phyloP scores from a whole-genome alignment of 2,329 filamentous ascomycete species.

The Teratosphaeria gauchensis region DNA sequence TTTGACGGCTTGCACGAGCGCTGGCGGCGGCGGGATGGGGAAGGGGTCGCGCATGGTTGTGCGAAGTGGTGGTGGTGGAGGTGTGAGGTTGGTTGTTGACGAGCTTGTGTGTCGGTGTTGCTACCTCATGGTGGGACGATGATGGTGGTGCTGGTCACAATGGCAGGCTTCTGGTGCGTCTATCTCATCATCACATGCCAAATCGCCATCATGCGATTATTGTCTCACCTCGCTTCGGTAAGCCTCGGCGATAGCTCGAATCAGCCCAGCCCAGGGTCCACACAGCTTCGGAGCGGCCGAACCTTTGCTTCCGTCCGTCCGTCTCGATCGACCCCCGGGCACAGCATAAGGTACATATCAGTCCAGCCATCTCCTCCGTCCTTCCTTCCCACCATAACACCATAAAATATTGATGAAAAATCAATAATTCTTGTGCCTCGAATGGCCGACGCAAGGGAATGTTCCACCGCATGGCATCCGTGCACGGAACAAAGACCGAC shows the following conservation, averaged over 20 bases:
- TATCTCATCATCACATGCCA: not conserved
- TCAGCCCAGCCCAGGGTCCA: not conserved
- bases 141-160: not conserved
- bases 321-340: too few relatives aligned
- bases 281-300: too few relatives aligned
- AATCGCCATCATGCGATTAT: not conserved
- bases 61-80: not conserved
- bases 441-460: not conserved
- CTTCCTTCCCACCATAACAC: too few relatives aligned
- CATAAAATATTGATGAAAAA: not conserved
- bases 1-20: conserved; percentile 46
- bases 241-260: not conserved
- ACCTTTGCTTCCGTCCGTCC: too few relatives aligned
- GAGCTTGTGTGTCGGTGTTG: not conserved
- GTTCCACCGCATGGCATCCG: not conserved
- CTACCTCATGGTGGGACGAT: not conserved
- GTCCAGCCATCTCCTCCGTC: not conserved
- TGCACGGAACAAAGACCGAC: not conserved
- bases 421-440: not conserved
- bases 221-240: not conserved
- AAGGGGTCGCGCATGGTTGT: conserved; percentile 63
- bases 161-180: not conserved
- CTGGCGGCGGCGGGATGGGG: conserved; percentile 49
- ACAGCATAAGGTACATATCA: too few relatives aligned
- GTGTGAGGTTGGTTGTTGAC: not conserved